Evolutionary conservation across 257 asterid genomes (phyloP), one percentile per base, ranked within the genome.

Genomic region (Lycium ferocissimum): DNA sequence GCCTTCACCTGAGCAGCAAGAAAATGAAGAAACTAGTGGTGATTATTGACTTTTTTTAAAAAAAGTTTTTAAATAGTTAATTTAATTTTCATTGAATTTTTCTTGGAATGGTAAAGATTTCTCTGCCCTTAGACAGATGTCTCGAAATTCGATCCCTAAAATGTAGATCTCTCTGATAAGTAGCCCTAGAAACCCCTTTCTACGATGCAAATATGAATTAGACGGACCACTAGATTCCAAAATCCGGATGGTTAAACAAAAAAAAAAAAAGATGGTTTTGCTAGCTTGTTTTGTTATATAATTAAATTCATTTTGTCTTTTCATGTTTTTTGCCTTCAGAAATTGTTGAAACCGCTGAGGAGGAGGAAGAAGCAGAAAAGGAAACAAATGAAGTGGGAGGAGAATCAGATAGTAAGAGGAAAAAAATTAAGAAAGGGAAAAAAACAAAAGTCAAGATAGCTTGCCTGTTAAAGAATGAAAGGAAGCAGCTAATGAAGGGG

Each of bases 211-310:
- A 65, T 65, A 3, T 65, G 3, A 26, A 13, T 26, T 63, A 63
- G 0, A 20, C 0, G 6, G 3, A 22, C 0, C 15, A 2, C 0
- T 22, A 8, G 0, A 11, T 22, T 63, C 2, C 0, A 4, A 1
- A 10, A 10, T 4, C 33, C 33, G 33, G 33, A 26, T 26, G 1
- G 33, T 26, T 26, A 26, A 26, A 26, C 33, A 26, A 26, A 26
- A 26, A 26, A 26, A 26, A 26, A 1, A 1, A 26, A 26, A 26
- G 33, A 26, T 26, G 33, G 37, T 61, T 61, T 61, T 20, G 3
- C 4, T 61, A 8, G 4, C 9, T 13, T 63, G 9, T 26, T 63
- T 63, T 63, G 12, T 22, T 63, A 22, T 22, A 0, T 13, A 54
- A 54, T 2, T 54, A 54, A 54, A 22, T 10, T 63, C 6, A 26